A percentile compares a stretch with the other conserved stretches of the same genome.
Evolutionary conservation across 208 protist genomes (phyloP).

Genomic region (Trichomonas tenax): DNA sequence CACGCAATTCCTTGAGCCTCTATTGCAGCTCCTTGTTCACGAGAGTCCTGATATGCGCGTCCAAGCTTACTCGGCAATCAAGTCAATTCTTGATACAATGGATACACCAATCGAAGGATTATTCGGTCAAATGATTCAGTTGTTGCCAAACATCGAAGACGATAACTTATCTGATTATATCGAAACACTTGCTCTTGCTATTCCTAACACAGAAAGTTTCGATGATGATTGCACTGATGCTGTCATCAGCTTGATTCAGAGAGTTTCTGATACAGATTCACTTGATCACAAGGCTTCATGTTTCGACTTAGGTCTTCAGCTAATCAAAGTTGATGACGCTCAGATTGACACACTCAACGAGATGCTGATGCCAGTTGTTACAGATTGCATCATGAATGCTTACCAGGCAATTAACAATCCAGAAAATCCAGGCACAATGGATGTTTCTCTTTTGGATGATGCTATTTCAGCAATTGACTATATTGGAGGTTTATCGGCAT

Average conservation of each 20-base stretch:
- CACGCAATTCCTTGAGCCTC: background rate
- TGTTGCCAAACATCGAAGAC: background rate
- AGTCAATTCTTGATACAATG: background rate
- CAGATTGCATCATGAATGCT: background rate
- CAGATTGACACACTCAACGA: background rate
- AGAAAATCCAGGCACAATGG: background rate
- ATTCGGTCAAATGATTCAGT: background rate
- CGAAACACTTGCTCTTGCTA: background rate
- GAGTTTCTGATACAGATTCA: background rate
- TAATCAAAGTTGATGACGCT: background rate
- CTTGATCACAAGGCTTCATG: background rate
- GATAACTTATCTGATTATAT: background rate
- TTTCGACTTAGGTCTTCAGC: background rate
- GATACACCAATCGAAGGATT: background rate
- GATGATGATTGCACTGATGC: background rate
- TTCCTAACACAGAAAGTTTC: background rate
- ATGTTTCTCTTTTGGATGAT: background rate
- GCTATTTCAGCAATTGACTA: background rate
- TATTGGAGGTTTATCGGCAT: background rate
- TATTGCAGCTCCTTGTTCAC: background rate
- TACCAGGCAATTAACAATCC: background rate
- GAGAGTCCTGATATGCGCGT: background rate
- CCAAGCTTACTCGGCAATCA: background rate
- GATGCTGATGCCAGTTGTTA: background rate
- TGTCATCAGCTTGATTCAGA: background rate